Evolutionary conservation across 2,329 filamentous ascomycete species (phyloP).

Genomic region (Onygenales sp.): DNA sequence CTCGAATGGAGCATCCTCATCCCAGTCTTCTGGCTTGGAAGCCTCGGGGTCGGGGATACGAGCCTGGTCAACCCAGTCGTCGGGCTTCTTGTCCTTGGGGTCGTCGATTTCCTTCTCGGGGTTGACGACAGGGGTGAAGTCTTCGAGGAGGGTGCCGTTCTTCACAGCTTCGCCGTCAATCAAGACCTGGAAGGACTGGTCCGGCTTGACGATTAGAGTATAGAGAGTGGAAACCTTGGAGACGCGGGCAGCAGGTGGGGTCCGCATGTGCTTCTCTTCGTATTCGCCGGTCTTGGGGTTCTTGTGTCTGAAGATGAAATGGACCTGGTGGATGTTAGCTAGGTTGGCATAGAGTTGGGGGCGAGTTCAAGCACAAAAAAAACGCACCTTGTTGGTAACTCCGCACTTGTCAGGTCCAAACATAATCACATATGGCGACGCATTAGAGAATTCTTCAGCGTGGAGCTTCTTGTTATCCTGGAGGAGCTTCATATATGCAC

Average conservation of each 20-base stretch:
- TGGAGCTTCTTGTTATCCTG: slow-evolving; percentile 96
- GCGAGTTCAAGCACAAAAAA: slow-evolving; percentile 3
- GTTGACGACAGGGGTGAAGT: slow-evolving; percentile 91
- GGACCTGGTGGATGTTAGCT: slow-evolving; percentile 39
- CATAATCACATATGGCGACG: slow-evolving; percentile 98
- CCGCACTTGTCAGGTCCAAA: slow-evolving; percentile 99
- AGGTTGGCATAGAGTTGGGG: slow-evolving; percentile 4
- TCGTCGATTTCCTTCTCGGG: slow-evolving; percentile 92
- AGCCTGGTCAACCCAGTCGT: slow-evolving; percentile 89
- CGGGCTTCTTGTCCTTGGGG: slow-evolving; percentile 83
- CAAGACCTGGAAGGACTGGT: slow-evolving; percentile 90
- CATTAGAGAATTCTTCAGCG: slow-evolving; percentile 95
- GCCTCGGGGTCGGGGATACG: slow-evolving; percentile 88
- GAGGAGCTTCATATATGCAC: slow-evolving; percentile 98
- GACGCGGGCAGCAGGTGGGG: slow-evolving; percentile 75
- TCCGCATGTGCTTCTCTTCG: slow-evolving; percentile 96
- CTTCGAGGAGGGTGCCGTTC: slow-evolving; percentile 83
- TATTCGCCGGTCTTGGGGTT: slow-evolving; percentile 99
- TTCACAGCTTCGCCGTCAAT: slow-evolving; percentile 84
- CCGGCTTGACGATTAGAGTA: slow-evolving; percentile 90
- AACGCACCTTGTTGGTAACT: slow-evolving; percentile 85
- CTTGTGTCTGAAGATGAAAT: slow-evolving; percentile 99
- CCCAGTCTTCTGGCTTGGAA: slow-evolving; percentile 96
- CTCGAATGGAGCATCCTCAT: slow-evolving; percentile 95
- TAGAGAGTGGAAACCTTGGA: slow-evolving; percentile 90